Evolutionary conservation across 805 yeast genomes (phyloP).

Genomic region (Zygosaccharomyces pseudorouxii): DNA sequence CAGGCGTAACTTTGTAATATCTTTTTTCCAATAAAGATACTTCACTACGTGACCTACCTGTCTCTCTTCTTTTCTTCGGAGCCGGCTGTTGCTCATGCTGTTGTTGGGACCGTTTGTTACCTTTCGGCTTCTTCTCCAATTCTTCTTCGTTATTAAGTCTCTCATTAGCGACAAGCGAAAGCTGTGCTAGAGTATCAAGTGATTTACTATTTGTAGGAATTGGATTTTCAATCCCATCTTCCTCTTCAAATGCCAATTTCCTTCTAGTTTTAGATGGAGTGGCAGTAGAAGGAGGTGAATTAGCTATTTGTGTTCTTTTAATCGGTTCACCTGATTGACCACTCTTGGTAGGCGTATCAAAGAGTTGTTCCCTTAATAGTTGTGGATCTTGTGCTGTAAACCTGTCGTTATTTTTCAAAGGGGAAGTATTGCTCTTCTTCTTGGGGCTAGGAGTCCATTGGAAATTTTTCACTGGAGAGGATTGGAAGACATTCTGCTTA

Average conservation of each 20-base stretch:
- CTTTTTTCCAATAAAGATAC: constrained; percentile 27
- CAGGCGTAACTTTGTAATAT: constrained; percentile 37
- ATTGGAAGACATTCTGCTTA: constrained; percentile 37
- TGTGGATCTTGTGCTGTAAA: constrained; percentile 31
- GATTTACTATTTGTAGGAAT: constrained; percentile 4
- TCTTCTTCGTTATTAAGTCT: constrained; percentile 4
- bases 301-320: neutral
- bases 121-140: neutral
- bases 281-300: constrained; percentile 5
- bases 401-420: constrained; percentile 23
- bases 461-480: constrained; percentile 30
- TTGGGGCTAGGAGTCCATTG: constrained; percentile 33
- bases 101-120: constrained; percentile 1
- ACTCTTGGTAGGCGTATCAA: constrained; percentile 27
- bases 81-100: constrained; percentile 5
- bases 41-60: neutral
- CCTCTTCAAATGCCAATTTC: constrained; percentile 34
- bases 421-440: constrained; percentile 16
- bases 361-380: constrained; percentile 26
- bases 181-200: neutral
- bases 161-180: neutral
- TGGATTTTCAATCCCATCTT: constrained; percentile 12
- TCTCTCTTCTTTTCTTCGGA: constrained; percentile 2
- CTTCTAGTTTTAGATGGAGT: constrained; percentile 24
- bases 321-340: constrained; percentile 3